Evolutionary conservation across 805 yeast species (phyloP), one percentile per base, ranked within the genome.

Genomic region (Yarrowia hollandica): DNA sequence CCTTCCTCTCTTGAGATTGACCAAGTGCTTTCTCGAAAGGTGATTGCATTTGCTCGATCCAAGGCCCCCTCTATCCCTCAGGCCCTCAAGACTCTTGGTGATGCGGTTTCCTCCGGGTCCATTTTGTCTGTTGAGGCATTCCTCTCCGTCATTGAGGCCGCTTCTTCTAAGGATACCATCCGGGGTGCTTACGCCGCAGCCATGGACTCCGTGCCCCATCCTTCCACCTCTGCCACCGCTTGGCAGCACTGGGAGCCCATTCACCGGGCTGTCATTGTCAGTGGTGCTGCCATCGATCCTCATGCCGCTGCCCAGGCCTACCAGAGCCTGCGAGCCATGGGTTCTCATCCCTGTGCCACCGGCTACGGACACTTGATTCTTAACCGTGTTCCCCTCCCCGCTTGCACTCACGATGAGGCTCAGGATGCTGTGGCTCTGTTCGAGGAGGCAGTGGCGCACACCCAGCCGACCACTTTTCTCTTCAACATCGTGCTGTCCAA

Each of bases 401-500:
- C 21, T 21, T n/a, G 23, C 25, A 60, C 61, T 14, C 67, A 66
- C 21, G 74, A 73, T 57, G 73, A 69, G 41, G 73, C 73, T 7
- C 54, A 64, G 15, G 69, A 66, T 22, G 74, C 75, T 2, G 52
- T 71, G 19, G 33, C 52, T 25, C 59, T 72, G 54, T 69, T 73
- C 48, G 59, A 65, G 44, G 76, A 74, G 46, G 69, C 74, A 8
- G 60, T 61, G 6, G 48, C 60, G 2, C 46, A 56, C 31, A 66
- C 68, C 16, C 31, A 16, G 30, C 70, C 72, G n/a, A 66, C 68
- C 57, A 68, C 75, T 3, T 69, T 64, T 42, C 61, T 73, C 22
- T 74, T 70, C 62, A 73, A 73, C 61, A 73, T 70, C 16, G 62
- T 69, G 25, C 62, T 73, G 25, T 65, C 74, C 12, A 71, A 72